These are phyloP conservation scores for Wickerhamiella allomyrinae DNA, from an alignment of 805 yeast species.

Conservation along the genomic window DNA sequence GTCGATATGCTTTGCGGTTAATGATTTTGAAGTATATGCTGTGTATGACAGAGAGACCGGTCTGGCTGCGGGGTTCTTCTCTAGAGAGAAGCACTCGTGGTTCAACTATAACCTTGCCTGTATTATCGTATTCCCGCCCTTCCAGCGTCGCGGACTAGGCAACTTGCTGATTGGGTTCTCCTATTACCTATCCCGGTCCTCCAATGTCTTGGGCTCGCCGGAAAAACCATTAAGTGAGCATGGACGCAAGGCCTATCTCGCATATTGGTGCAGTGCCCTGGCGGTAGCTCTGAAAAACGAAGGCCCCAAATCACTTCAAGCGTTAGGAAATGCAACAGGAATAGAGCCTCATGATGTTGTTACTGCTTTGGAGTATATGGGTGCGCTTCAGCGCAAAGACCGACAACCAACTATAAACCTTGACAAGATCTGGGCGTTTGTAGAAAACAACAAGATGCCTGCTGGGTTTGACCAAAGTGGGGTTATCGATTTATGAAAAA, in stretches of 20 bases:
- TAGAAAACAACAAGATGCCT: neutral
- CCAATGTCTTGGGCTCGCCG: conserved; percentile 66
- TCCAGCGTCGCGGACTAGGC: conserved; percentile 66
- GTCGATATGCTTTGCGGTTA: conserved; percentile 69
- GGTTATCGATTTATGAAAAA: too few relatives aligned
- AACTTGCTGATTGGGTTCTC: conserved; percentile 70
- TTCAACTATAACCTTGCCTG: conserved; percentile 83
- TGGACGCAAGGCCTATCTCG: conserved; percentile 58
- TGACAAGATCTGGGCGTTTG: neutral
- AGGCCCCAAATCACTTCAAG: conserved; percentile 15
- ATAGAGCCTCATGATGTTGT: conserved; percentile 25
- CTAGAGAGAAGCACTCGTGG: conserved; percentile 61
- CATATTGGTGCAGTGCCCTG: conserved; percentile 56
- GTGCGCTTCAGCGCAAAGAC: conserved; percentile 13
- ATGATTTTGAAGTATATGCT: conserved; percentile 66
- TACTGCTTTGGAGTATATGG: conserved; percentile 20
- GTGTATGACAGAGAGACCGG: conserved; percentile 19
- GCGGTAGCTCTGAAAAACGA: conserved; percentile 15
- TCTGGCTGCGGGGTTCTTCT: conserved; percentile 77
- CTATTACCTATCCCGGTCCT: conserved; percentile 54
- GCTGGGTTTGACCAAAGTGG: conserved; percentile 1
- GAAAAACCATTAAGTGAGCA: conserved; percentile 79
- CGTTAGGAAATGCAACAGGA: conserved; percentile 22
- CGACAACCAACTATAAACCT: neutral
- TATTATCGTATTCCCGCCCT: conserved; percentile 83